phyloP scores from a whole-genome alignment of 371 early-diverging fungal species.

The Sporodiniella umbellata region DNA sequence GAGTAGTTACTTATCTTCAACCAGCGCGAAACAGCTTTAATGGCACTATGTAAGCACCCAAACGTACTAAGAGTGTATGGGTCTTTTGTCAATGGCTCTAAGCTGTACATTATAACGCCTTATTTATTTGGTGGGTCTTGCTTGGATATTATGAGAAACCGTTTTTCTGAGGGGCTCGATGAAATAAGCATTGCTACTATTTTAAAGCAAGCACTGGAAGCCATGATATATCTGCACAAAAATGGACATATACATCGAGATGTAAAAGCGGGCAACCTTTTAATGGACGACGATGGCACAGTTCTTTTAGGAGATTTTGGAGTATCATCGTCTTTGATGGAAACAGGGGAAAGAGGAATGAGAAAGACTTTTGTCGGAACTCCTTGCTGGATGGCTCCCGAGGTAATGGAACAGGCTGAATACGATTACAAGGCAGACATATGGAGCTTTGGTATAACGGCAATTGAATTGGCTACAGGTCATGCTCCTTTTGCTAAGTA shows the following conservation, averaged over 20 bases:
- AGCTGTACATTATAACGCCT: conserved; percentile 83
- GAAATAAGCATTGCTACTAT: conserved; percentile 82
- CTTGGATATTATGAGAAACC: conserved; percentile 85
- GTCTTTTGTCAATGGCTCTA: conserved; percentile 78
- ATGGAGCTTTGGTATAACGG: conserved; percentile 93
- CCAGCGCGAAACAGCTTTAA: conserved; percentile 83
- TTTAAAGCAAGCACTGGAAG: conserved; percentile 82
- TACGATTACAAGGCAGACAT: conserved; percentile 92
- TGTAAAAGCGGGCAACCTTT: conserved; percentile 87
- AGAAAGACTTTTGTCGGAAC: conserved; percentile 92
- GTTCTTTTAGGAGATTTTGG: conserved; percentile 91
- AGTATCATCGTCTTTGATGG: conserved; percentile 76
- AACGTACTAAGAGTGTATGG: conserved; percentile 83
- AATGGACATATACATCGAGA: conserved; percentile 91
- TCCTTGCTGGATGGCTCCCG: conserved; percentile 93
- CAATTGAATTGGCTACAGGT: conserved; percentile 87
- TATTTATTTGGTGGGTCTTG: conserved; percentile 80
- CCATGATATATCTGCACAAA: conserved; percentile 83
- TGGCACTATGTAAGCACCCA: conserved; percentile 83
- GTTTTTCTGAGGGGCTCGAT: conserved; percentile 81
- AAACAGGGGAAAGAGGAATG: conserved; percentile 70
- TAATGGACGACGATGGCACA: conserved; percentile 82
- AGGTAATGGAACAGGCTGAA: conserved; percentile 73
- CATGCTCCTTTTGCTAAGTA: conserved; percentile 91
- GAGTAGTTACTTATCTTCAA: too few relatives aligned